Evolutionary conservation across 805 yeast species (phyloP).

Genomic region (Henningerozyma blattae): DNA sequence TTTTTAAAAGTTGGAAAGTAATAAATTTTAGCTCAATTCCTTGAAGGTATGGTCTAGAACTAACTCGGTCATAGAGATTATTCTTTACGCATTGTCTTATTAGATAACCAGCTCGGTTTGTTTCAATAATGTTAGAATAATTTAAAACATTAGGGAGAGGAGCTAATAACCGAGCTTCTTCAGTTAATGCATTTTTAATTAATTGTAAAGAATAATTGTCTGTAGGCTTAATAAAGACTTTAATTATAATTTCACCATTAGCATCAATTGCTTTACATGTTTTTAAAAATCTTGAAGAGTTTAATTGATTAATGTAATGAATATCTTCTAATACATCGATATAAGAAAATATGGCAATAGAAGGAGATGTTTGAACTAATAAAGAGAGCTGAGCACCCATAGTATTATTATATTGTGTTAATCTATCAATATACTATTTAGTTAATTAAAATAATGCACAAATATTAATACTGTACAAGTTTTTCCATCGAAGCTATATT

Average conservation of each 20-base stretch:
- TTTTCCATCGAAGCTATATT: no score
- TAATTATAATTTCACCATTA: constrained; percentile 64
- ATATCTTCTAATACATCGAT: constrained; percentile 66
- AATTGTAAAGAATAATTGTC: constrained; percentile 14
- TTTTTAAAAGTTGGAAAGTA: constrained; percentile 63
- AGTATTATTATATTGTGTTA: not conserved
- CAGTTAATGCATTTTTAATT: constrained; percentile 25
- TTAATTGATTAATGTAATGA: constrained; percentile 64
- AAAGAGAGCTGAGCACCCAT: constrained; percentile 88
- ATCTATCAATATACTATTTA: not conserved
- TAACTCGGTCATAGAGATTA: constrained; percentile 76
- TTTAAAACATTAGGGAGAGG: constrained; percentile 56
- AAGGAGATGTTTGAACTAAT: constrained; percentile 81
- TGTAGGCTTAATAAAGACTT: constrained; percentile 68
- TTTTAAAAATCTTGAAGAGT: constrained; percentile 75
- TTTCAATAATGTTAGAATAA: constrained; percentile 64
- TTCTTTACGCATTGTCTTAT: constrained; percentile 71
- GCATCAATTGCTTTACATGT: constrained; percentile 71
- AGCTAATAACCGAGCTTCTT: constrained; percentile 26
- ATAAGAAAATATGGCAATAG: constrained; percentile 84
- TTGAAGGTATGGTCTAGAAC: constrained; percentile 80
- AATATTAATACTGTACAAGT: no score
- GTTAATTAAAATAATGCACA: not conserved
- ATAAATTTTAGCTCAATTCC: constrained; percentile 75
- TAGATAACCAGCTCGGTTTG: constrained; percentile 84